Evolutionary conservation across 352 stramenopile species (phyloP).

Genomic region (Globisporangium spiculum): DNA sequence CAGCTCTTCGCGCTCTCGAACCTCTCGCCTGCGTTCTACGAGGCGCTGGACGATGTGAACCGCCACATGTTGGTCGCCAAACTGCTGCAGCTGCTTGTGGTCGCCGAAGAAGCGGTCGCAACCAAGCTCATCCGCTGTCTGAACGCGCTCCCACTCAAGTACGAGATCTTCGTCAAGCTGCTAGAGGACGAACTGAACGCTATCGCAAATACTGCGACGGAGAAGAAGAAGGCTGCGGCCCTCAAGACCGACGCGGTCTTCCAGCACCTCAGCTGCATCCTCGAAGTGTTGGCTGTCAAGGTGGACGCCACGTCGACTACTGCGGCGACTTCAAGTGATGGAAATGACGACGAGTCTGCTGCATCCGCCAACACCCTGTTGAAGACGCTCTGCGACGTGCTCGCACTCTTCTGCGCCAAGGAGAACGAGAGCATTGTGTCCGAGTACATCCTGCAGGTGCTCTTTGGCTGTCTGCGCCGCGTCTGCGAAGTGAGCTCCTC

Average conservation of each 20-base stretch:
- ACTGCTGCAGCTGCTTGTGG: conserved; percentile 59
- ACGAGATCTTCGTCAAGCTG: conserved; percentile 51
- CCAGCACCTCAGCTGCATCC: conserved; percentile 62
- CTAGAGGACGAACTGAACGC: conserved; percentile 39
- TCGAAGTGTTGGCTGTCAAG: conserved; percentile 77
- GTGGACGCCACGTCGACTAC: conserved; percentile 33
- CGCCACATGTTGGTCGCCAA: conserved; percentile 46
- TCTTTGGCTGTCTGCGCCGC: conserved; percentile 74
- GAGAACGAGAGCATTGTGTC: conserved; percentile 56
- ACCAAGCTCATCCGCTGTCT: conserved; percentile 54
- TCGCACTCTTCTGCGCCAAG: conserved; percentile 53
- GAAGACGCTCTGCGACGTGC: conserved; percentile 50
- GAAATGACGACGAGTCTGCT: conserved; percentile 25
- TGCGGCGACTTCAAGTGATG: conserved; percentile 1
- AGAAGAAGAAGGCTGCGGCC: conserved; percentile 24
- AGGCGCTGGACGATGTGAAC: conserved; percentile 43
- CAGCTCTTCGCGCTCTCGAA: conserved; percentile 41
- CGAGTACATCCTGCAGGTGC: conserved; percentile 79
- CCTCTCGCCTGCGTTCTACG: conserved; percentile 42
- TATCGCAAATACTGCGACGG: not conserved
- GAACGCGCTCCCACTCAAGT: conserved; percentile 48
- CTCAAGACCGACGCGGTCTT: conserved; percentile 23
- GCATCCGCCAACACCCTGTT: conserved; percentile 39
- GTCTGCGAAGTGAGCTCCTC: conserved; percentile 49
- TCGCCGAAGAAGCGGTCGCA: conserved; percentile 54